phyloP scores from a whole-genome alignment of 352 stramenopile genomes.

The Pythium folliculosum region DNA sequence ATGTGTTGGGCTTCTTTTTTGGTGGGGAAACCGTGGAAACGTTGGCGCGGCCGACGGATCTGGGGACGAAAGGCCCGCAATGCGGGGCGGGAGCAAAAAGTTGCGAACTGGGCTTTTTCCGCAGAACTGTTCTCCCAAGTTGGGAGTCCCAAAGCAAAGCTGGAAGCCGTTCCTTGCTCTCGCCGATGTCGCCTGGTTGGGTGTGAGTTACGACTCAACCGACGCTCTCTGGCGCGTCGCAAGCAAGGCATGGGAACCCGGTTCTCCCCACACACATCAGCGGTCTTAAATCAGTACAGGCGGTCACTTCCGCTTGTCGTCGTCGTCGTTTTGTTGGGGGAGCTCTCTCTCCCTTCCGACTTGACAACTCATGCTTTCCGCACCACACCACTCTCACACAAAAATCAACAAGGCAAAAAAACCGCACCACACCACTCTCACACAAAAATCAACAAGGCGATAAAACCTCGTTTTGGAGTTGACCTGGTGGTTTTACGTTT shows the following conservation, averaged over 20 bases:
- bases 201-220: conserved; percentile 11
- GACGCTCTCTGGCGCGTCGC: conserved; percentile 15
- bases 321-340: conserved; percentile 3
- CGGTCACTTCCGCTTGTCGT: conserved; percentile 2
- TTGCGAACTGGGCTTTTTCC: conserved; percentile 20
- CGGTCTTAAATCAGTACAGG: conserved; percentile 18
- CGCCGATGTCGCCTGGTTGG: conserved; percentile 4
- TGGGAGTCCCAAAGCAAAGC: too few species aligned
- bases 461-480: neutral
- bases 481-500: too few species aligned
- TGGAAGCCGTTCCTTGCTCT: too few species aligned
- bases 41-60: too few species aligned
- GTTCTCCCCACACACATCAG: neutral
- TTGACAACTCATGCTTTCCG: neutral
- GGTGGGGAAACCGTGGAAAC: neutral
- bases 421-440: conserved; percentile 16
- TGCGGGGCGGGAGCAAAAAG: conserved; percentile 7
- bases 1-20: conserved; percentile 3
- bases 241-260: neutral
- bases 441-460: neutral
- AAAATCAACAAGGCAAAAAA: neutral
- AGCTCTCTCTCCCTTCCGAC: neutral
- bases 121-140: conserved; percentile 13
- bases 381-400: conserved; percentile 18
- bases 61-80: too few species aligned